Base-by-base conservation (phyloP, 2,329 filamentous ascomycete species). In the Alternaria ethzedia region DNA sequence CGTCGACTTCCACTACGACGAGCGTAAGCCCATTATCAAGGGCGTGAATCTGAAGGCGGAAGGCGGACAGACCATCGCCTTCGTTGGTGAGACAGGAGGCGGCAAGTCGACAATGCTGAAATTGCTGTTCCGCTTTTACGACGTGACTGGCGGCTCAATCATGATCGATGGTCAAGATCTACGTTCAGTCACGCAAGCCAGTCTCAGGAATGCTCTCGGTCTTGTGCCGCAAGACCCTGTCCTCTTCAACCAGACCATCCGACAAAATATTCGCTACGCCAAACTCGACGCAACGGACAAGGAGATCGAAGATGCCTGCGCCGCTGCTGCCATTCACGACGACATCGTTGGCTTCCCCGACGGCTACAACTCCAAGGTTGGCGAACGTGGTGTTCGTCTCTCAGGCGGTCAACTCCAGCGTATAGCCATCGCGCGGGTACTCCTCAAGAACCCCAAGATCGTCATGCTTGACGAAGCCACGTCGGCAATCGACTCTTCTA, bases 391-490 rank as follows among this genome's bases (percentile, higher is more conserved):
- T 15, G 79, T 81, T 25, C 73, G 79, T 45, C 79, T 91, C 2
- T 91, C 89, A 5, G 89, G 89, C 2, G 89, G 89, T 23, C 89
- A 91, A 73, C 79, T 90, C 6, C 89, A 91, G 70, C 86, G 89
- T 50, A 85, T 91, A 26, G 89, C 89, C 6, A 91, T 91, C 73
- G 89, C 89, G 8, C 88, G 94, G 2, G 91, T 93, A 9, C 84
- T 95, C 52, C 87, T 96, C 77, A 94, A 95, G 80, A 87, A 87
- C 64, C 91, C 92, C 0, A 92, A 96, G 71, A 86, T 97, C 46
- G 86, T 97, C 4, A 90, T 97, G 17, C 86, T 97, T 1, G 94
- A 97, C 74, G 94, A 97, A 82, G 90, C 94, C 0, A 96, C 95
- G 59, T 93, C 91, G 49, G 92, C 93, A 55, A 94, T 97, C 87